Base-by-base conservation (phyloP, 2,329 filamentous ascomycete genomes). In the Aspergillus brunneoviolaceus region DNA sequence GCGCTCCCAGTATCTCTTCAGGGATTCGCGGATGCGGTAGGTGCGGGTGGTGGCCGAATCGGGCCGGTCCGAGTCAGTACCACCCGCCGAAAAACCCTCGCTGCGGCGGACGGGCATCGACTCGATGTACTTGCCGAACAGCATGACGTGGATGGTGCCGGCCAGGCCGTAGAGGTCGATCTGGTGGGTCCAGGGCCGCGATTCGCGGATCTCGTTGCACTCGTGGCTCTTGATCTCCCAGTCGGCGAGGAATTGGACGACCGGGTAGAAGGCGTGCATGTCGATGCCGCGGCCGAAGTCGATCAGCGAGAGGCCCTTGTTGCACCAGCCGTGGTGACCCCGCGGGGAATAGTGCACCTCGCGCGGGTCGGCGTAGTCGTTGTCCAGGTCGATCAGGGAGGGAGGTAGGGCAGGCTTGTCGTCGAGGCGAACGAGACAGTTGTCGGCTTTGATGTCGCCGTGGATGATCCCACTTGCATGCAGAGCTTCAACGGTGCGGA, bases 1-100 rank as follows among this genome's bases (percentile, higher is more conserved):
- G 52, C 88, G 89, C 81, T 98, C 93, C 95, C 95, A 99, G 77
- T 99, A 99, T 49, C 95, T 80, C 81, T 99, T 99, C 62, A 98
- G 78, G 14, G 82, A 85, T 76, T 97, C 94, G 55, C 89, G 85
- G 65, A 97, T 87, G 64, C 84, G 86, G 78, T 96, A 98, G 51
- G 83, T 87, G 71, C 90, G 87, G 1, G 83, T 57, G 53, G 49
- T 33, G 33, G 12, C 10, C 7, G 55, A 11, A 14, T 60, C 55
- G 14, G 33, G 33, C 33, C 3, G 33, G 14, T 45, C 33, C 33
- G 33, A 35, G 33, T 35, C 33, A 23, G 4, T 23, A 10, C 27
- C 33, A 35, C 33, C 14, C 9, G 33, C 11, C 11, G 33, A 16
- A 16, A 16, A 45, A 3, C 39, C 39, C 39, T 45, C 39, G 39